Base-by-base conservation (phyloP, 495 filamentous ascomycete genomes). In the Penicillium salamii region DNA sequence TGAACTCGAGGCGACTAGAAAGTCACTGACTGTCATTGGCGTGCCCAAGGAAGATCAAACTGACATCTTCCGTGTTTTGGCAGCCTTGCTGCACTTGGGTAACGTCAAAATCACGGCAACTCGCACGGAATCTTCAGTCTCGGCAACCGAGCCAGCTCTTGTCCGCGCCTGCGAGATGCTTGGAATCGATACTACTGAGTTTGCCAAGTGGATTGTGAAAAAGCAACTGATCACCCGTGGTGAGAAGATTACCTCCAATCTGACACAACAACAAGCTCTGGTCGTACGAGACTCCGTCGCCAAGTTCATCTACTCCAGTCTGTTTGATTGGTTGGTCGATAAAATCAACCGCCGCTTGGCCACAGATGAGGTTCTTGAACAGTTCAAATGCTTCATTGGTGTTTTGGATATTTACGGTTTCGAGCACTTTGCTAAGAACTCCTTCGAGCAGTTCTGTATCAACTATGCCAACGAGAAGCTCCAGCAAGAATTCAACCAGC, bases 351-450 rank as follows among this genome's bases (percentile, higher is more conserved):
- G 70, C 42, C 88, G 91, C 57, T 78, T 99, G 49, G 92, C 93
- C 9, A 89, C 91, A 7, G 90, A 96, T 32, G 87, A 90, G 53
- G 89, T 97, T 29, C 68, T 96, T 20, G 81, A 73, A 57, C 81
- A 86, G 29, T 90, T 95, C 41, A 79, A 74, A 54, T 91, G 89
- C n/a, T 99, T 99, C 72, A 99, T 99, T 57, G 93, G 93, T 59
- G 93, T 99, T 31, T 82, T 99, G 45, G 93, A 99, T 89, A 99
- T 99, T 57, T 99, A 99, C 75, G 93, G 93, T 35, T 99, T 99
- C 66, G 93, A 99, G 68, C 93, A 99, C 71, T 99, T 99, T 60
- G 92, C 95, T 42, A 97, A 96, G 75, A 99, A 99, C 76, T 97
- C 95, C 7, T 99, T 99, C 59, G 93, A 99, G 70, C 93, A 99